phyloP scores from a whole-genome alignment of 1,139 yeast genomes.

The Groenewaldozyma sp. region DNA sequence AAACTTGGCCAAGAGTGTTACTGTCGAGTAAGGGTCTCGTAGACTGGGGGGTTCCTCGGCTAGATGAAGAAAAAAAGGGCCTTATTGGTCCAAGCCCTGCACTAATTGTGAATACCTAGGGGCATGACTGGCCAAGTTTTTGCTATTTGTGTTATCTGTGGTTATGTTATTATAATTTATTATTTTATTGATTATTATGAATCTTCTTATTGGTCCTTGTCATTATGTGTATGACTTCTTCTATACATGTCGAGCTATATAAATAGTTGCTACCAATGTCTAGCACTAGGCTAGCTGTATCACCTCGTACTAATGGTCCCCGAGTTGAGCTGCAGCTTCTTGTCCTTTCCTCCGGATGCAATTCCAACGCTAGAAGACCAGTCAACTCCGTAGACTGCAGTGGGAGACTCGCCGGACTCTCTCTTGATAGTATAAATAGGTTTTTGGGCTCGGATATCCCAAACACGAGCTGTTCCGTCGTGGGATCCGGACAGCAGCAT shows the following conservation, averaged over 20 bases:
- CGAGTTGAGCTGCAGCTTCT: constrained; percentile 73
- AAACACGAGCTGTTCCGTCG: constrained; percentile 88
- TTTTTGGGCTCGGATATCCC: constrained; percentile 89
- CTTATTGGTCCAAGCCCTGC: too few species aligned
- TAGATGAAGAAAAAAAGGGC: too few species aligned
- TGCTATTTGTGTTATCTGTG: too few species aligned
- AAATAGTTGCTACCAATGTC: too few species aligned
- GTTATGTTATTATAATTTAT: too few species aligned
- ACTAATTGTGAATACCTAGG: not conserved
- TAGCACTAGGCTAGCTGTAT: too few species aligned
- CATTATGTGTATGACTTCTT: too few species aligned
- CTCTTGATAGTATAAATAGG: constrained; percentile 82
- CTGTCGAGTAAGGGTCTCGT: constrained; percentile 56
- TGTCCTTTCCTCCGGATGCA: constrained; percentile 90
- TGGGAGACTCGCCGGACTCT: constrained; percentile 35
- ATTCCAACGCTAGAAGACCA: constrained; percentile 80
- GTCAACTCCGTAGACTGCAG: constrained; percentile 75
- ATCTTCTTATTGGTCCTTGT: too few species aligned
- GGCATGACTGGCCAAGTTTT: too few species aligned
- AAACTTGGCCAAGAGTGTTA: constrained; percentile 95
- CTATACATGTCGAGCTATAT: too few species aligned
- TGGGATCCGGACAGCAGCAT: constrained; percentile 86
- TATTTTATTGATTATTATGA: too few species aligned
- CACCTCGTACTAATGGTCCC: constrained; percentile 9
- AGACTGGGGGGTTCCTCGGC: not conserved